A percentile compares a stretch with the other conserved stretches of the same genome.
phyloP scores from a whole-genome alignment of 2,329 filamentous ascomycete genomes.

The Exutisphaerella laricina region DNA sequence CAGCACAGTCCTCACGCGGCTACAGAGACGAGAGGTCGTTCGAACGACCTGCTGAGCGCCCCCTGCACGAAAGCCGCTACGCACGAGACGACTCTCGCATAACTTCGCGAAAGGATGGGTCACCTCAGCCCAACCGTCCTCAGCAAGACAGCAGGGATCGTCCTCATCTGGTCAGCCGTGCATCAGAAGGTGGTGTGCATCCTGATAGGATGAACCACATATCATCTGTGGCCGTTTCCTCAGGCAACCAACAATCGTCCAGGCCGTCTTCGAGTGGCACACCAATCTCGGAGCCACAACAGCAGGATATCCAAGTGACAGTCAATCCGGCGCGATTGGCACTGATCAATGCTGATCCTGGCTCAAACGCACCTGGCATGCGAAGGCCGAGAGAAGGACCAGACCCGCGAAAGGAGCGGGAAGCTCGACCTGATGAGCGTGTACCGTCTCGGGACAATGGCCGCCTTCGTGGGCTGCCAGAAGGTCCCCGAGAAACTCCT shows the following conservation, averaged over 20 bases:
- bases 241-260: conserved; percentile 13
- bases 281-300: conserved; percentile 5
- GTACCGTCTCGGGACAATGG: conserved; percentile 21
- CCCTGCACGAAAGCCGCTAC: conserved; percentile 9
- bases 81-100: conserved; percentile 16
- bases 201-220: conserved; percentile 19
- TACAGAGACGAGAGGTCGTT: conserved; percentile 20
- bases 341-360: conserved; percentile 32
- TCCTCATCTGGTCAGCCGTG: conserved; percentile 6
- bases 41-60: conserved; percentile 11
- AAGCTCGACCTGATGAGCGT: conserved; percentile 22
- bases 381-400: conserved; percentile 15
- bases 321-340: conserved; percentile 43
- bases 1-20: conserved; percentile 8
- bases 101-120: conserved; percentile 14
- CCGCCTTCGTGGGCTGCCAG: conserved; percentile 24
- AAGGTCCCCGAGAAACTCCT: conserved; percentile 21
- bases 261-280: conserved; percentile 5
- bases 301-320: conserved; percentile 10
- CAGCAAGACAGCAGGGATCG: conserved; percentile 14
- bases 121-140: conserved; percentile 11
- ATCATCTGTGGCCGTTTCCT: conserved; percentile 13
- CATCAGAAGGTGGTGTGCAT: conserved; percentile 14
- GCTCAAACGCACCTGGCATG: conserved; percentile 2
- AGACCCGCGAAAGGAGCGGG: conserved; percentile 17